phyloP scores from a whole-genome alignment of 2,329 filamentous ascomycete species.

The Fusarium algeriense region DNA sequence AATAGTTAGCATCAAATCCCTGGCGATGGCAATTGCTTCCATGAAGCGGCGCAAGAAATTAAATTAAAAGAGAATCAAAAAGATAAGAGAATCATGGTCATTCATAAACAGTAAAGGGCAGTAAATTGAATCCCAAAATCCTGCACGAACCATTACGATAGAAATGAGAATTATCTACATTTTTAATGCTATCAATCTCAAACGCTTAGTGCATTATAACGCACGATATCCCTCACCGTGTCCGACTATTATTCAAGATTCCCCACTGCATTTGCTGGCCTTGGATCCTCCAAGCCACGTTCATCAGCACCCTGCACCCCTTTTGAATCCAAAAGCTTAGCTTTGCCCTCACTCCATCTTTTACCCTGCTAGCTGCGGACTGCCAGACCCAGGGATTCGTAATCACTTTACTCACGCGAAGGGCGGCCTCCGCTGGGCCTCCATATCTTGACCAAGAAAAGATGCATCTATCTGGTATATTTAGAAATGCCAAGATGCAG shows the following conservation, averaged over 20 bases:
- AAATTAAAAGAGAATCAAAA: slow-evolving; percentile 2
- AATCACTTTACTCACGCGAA: slow-evolving; percentile 32
- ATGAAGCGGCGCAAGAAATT: slow-evolving; percentile 7
- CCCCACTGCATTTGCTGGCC: slow-evolving; percentile 18
- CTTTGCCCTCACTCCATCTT: slow-evolving; percentile 22
- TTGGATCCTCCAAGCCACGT: slow-evolving; percentile 13
- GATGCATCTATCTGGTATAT: slow-evolving; percentile 27
- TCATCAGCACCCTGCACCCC: slow-evolving; percentile 10
- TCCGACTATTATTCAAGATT: slow-evolving; percentile 13
- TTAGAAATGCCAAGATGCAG: slow-evolving; percentile 41
- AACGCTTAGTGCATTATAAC: slow-evolving; percentile 20
- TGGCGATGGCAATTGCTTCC: slow-evolving; percentile 12
- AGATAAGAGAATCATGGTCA: slow-evolving; percentile 7
- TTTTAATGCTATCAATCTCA: slow-evolving; percentile 28
- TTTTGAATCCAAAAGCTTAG: slow-evolving; percentile 37
- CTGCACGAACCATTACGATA: neutral
- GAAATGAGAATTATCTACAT: slow-evolving; percentile 9
- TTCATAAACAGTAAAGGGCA: neutral
- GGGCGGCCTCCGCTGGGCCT: slow-evolving; percentile 40
- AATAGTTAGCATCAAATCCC: slow-evolving; percentile 7
- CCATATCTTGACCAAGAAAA: slow-evolving; percentile 7
- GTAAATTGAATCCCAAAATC: neutral
- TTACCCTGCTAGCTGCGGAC: slow-evolving; percentile 21
- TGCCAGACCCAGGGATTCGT: slow-evolving; percentile 32
- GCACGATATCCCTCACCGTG: neutral